Base-by-base conservation (phyloP, 2,329 filamentous ascomycete species). In the Pseudocercospora eumusae region DNA sequence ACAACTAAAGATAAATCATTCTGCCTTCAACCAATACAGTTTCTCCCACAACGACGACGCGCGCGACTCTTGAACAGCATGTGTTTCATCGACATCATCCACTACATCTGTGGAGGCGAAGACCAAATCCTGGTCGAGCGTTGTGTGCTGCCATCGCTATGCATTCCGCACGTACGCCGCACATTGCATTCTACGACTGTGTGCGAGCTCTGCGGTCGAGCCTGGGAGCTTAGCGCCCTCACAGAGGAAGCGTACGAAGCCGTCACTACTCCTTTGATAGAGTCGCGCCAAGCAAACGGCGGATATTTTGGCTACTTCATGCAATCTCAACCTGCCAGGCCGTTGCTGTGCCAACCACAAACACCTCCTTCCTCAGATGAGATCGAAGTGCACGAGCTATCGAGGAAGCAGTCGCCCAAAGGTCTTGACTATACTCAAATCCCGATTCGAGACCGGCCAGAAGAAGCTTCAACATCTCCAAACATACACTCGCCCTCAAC, bases 21-120 rank as follows among this genome's bases (percentile, higher is more conserved):
- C 44, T 47, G 44, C 44, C 21, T 25, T 3, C 11, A 25, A 20
- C 44, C 44, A 47, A 20, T 47, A 20, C 44, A 49, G 20, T 25
- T 25, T 9, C 15, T 15, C 36, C 36, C 6, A 2, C 4, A 15
- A 6, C 36, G 36, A 40, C 36, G 36, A 40, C 44, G 23, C 44
- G 44, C n/a, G 10, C 20, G 5, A 33, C 2, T 11, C 15, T 9
- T 3, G 13, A 36, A 18, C 15, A 56, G 13, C 23, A 66, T 66
- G 61, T 64, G 64, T 47, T 59, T 60, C 57, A 58, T 60, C 40
- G 59, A 66, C 49, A 59, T 56, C 40, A 18, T 62, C 54, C 57
- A 53, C 45, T 66, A 64, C 31, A 60, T 63, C 25, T 66, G 62
- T 42, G 54, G 61, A 13, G 64, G 59, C 52, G 64, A 66, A 27